Percentiles rank a stretch among this genome's conserved stretches.
Evolutionary conservation across 2,329 filamentous ascomycete species (phyloP).

Genomic region (Diaporthe batatas): DNA sequence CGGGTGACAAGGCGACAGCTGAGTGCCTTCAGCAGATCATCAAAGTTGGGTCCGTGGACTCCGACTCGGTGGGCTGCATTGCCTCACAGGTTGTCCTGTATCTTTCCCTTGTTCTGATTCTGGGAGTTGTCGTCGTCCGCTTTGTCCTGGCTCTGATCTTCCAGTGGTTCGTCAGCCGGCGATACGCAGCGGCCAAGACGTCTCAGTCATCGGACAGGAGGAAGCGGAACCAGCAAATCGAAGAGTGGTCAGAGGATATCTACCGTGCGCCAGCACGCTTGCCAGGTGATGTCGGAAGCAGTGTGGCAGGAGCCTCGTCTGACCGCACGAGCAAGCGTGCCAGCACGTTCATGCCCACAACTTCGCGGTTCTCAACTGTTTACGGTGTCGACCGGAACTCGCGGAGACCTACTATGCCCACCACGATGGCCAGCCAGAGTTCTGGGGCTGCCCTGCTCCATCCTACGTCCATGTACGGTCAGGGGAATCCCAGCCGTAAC

Average conservation of each 20-base stretch:
- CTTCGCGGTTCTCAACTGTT: slow-evolving; percentile 92
- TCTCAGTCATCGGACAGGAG: slow-evolving; percentile 85
- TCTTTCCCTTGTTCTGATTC: slow-evolving; percentile 89
- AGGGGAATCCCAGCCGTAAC: slow-evolving; percentile 71
- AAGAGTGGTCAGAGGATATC: slow-evolving; percentile 98
- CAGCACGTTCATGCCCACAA: slow-evolving; percentile 89
- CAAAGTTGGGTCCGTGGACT: slow-evolving; percentile 96
- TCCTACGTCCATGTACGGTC: slow-evolving; percentile 79
- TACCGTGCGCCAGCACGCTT: slow-evolving; percentile 90
- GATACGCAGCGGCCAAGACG: slow-evolving; percentile 87
- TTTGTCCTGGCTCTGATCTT: slow-evolving; percentile 92
- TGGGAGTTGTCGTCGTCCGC: slow-evolving; percentile 87
- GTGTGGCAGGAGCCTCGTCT: slow-evolving; percentile 67
- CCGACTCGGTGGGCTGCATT: slow-evolving; percentile 96
- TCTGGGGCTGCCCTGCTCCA: slow-evolving; percentile 80
- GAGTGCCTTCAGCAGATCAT: slow-evolving; percentile 93
- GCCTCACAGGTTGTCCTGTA: slow-evolving; percentile 98
- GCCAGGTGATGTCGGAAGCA: slow-evolving; percentile 78
- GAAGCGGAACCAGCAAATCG: slow-evolving; percentile 91
- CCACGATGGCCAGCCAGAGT: slow-evolving; percentile 94
- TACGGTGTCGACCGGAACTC: slow-evolving; percentile 78
- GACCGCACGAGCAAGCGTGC: slow-evolving; percentile 84
- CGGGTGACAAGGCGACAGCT: slow-evolving; percentile 82
- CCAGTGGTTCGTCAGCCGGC: slow-evolving; percentile 94
- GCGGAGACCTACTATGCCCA: slow-evolving; percentile 72